Evolutionary conservation across 78 protist genomes (phyloP).

Genomic region (Dictyostelium intermedium): DNA sequence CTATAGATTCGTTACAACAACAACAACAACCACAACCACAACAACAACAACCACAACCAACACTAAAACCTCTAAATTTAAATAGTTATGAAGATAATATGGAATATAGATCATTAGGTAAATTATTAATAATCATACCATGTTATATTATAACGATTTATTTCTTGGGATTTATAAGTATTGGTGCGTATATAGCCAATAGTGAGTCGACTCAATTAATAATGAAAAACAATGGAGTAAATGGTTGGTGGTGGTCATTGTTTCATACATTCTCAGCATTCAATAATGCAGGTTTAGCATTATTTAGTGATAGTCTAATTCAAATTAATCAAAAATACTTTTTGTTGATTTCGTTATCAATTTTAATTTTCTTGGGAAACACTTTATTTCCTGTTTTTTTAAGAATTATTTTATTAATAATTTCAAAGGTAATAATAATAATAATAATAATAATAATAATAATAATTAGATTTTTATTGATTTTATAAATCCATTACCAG

Average conservation of each 20-base stretch:
- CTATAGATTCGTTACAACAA: background rate
- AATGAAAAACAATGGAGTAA: background rate
- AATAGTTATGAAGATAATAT: background rate
- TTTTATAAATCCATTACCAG: too few species aligned
- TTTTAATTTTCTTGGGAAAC: conserved; percentile 56
- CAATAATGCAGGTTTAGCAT: conserved; percentile 64
- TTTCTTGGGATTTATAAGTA: conserved; percentile 7
- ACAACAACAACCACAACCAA: background rate
- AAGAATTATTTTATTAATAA: background rate
- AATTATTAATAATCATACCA: conserved; percentile 54
- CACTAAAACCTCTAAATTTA: background rate
- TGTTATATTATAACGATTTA: background rate
- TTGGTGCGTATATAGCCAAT: background rate
- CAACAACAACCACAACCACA: background rate
- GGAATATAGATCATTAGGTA: conserved; percentile 73
- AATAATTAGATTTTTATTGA: too few species aligned
- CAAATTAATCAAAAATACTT: conserved; percentile 1
- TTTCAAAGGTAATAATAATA: conserved; percentile 17
- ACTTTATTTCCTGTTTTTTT: conserved; percentile 61
- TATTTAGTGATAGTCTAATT: conserved; percentile 47
- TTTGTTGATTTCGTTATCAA: background rate
- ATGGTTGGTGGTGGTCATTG: conserved; percentile 45
- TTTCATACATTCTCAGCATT: conserved; percentile 69
- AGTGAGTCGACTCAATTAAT: background rate
- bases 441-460: too few species aligned